Evolutionary conservation across 1,139 yeast genomes (phyloP), one percentile per base, ranked within the genome.

Genomic region (Yamadazyma mexicana): DNA sequence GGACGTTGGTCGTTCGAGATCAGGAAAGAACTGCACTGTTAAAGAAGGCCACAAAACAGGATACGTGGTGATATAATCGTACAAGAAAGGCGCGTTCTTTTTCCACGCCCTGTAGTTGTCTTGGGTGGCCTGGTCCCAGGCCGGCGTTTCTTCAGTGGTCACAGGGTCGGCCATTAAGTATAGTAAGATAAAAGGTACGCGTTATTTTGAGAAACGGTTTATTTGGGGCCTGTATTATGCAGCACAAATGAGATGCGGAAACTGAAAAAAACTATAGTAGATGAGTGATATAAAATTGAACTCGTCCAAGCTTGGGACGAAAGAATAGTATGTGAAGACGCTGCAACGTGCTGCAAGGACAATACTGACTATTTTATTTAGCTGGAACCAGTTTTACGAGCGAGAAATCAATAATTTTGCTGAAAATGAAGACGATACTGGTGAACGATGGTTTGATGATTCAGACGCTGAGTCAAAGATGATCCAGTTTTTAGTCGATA

Each of bases 371-470:
- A 12, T 17, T 12, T 20, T 44, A 73, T 12, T 20, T 44, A 73
- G 82, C 67, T 92, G 98, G 98, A 91, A 92, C 60, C 76, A 82
- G 41, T 87, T 92, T 58, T 92, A 92, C 62, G 65, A 77, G 31
- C 59, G 77, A 27, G 98, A 92, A 57, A 75, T 79, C 48, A 54
- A 61, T 32, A 91, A 91, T 62, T 91, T 87, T 55, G 59, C 70
- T 31, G 76, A 77, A 23, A 86, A 91, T 56, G 78, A 83, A 14
- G 75, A 82, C 15, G 98, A 92, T 57, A 82, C 91, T 0, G 98
- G 98, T 2, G 98, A 92, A 61, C 79, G 91, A 58, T 94, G 98
- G 98, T 92, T 92, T 60, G 83, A 85, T 48, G 98, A 94, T 54
- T 83, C 88, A 11, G 89, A 85, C 54, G 98, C 98, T 1, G 98